Base-by-base conservation (phyloP, 345 rosid species). In the Sapria himalayana region DNA sequence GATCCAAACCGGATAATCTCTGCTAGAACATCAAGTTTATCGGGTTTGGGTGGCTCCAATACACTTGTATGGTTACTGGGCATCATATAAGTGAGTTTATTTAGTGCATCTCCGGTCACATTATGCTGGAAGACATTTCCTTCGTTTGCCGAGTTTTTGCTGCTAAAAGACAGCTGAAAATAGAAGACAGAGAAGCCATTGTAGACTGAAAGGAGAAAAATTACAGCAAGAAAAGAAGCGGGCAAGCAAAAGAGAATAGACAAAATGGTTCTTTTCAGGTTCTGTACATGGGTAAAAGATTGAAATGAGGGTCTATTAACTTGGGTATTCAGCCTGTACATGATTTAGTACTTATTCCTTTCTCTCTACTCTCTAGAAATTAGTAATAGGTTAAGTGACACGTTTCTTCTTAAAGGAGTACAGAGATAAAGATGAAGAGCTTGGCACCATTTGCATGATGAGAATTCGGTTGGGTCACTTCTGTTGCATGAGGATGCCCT, bases 181-280 rank as follows among this genome's bases (percentile, higher is more conserved):
- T 55, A 70, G 70, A 81, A 81, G 22, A 86, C 76, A 33, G 64
- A 65, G 58, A 63, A 69, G 47, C 78, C 84, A 58, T 86, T 86
- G 62, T 59, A 73, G 46, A 62, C 32, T 16, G 81, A 45, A 40
- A 81, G 79, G 39, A 78, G 45, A 39, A 81, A 6, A 4, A 76
- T 52, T 5, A 86, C 70, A 54, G 84, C 81, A 8, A 81, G 59
- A 41, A 81, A 53, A 19, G 84, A 67, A 56, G 89, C 60, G 11
- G 94, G 76, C 5, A 61, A 37, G 58, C 71, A 58, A 35, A 48
- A 39, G 41, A 71, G 57, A 33, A 50, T 62, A 7, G 64, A 61
- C 36, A 65, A 52, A 16, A 64, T n/a, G 4, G 54, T 41, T 49
- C 50, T 71, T 55, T 46, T 60, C 3, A 46, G 42, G 51, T 39